These are phyloP conservation scores for Colletotrichum melonis DNA, from an alignment of 2,329 filamentous ascomycete species.

Conservation along the genomic window DNA sequence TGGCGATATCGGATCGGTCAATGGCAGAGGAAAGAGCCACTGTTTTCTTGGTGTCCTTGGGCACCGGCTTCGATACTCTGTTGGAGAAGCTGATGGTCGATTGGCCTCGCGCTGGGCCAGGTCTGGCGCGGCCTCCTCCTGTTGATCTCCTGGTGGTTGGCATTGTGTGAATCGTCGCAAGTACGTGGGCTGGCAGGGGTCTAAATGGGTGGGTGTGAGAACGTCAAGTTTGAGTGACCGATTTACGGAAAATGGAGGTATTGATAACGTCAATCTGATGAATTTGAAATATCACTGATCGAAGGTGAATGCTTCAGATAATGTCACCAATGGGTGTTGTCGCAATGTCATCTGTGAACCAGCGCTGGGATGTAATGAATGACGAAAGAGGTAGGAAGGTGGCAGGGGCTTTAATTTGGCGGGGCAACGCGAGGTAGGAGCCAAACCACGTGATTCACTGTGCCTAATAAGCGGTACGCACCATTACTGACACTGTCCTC, in stretches of 20 bases:
- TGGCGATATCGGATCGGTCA: slow-evolving; percentile 35
- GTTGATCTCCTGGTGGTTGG: slow-evolving; percentile 62
- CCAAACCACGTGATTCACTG: slow-evolving; percentile 58
- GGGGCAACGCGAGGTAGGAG: slow-evolving; percentile 65
- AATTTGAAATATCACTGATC: neutral
- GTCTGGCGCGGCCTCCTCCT: slow-evolving; percentile 48
- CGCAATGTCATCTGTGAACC: slow-evolving; percentile 3
- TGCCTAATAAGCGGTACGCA: neutral
- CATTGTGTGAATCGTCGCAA: slow-evolving; percentile 50
- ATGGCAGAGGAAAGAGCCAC: slow-evolving; percentile 44
- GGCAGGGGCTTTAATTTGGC: slow-evolving; percentile 50
- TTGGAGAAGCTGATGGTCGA: slow-evolving; percentile 69
- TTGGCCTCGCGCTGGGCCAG: slow-evolving; percentile 57
- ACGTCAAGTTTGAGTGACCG: neutral
- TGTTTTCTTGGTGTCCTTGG: slow-evolving; percentile 58
- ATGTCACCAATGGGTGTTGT: slow-evolving; percentile 13
- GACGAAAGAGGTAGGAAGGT: slow-evolving; percentile 34
- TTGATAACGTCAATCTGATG: neutral
- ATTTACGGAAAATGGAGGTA: neutral
- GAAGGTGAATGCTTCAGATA: slow-evolving; percentile 6
- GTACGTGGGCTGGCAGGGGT: slow-evolving; percentile 18
- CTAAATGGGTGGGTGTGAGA: neutral
- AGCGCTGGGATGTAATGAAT: slow-evolving; percentile 15
- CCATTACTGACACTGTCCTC: neutral
- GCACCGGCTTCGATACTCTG: slow-evolving; percentile 64